These are phyloP conservation scores for Fusarium sp. DNA, from an alignment of 2,329 filamentous ascomycete genomes.

Conservation along the genomic window DNA sequence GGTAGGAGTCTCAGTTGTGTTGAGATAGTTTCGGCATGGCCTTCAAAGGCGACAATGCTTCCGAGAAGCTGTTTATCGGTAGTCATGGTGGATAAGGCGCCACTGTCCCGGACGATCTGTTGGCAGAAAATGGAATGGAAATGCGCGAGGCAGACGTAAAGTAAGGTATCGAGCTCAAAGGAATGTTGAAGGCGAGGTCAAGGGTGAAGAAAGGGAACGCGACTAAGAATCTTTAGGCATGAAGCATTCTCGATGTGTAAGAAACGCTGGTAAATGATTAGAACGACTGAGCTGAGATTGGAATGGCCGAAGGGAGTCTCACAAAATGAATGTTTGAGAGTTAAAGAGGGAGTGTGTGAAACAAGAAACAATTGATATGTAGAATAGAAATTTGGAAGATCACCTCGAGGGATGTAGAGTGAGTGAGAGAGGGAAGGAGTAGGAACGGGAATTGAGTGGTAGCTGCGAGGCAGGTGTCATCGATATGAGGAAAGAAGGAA, in stretches of 20 bases:
- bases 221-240: constrained; percentile 21
- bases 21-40: constrained; percentile 64
- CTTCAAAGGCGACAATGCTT: constrained; percentile 71
- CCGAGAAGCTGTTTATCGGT: constrained; percentile 50
- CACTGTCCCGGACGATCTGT: constrained; percentile 29
- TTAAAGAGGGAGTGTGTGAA: constrained; percentile 7
- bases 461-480: constrained; percentile 19
- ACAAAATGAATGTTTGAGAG: constrained; percentile 14
- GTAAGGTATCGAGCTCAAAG: constrained; percentile 22
- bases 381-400: constrained; percentile 29
- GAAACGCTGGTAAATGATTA: constrained; percentile 20
- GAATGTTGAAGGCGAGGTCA: constrained; percentile 23
- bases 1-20: constrained; percentile 72
- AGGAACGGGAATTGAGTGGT: neutral
- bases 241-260: constrained; percentile 24
- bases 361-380: neutral
- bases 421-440: neutral
- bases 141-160: constrained; percentile 10
- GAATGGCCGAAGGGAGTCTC: constrained; percentile 28
- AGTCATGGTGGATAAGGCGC: constrained; percentile 41
- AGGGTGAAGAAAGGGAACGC: constrained; percentile 26
- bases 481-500: constrained; percentile 11
- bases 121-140: constrained; percentile 2
- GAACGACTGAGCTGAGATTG: neutral
- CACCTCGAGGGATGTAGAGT: constrained; percentile 12